Percentiles rank a stretch among this genome's conserved stretches.
Conservation (phyloP, 176 grass and related monocot genomes). For the Chrysopogon serrulatus region DNA sequence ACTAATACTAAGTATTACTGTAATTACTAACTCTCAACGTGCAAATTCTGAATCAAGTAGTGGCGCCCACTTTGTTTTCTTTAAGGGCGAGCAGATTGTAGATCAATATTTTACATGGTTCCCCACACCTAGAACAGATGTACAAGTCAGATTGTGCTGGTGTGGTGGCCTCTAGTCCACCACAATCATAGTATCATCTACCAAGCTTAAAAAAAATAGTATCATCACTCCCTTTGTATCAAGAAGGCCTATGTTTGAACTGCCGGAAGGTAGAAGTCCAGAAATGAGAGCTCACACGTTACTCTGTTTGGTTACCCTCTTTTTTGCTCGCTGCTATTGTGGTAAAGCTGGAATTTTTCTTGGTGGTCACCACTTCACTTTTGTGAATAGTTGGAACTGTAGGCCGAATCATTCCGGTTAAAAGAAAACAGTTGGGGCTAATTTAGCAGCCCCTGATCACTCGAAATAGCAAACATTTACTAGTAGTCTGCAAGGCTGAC, state of each 20-base stretch:
- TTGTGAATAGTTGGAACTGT: neutral
- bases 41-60: conserved; percentile 19
- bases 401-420: neutral
- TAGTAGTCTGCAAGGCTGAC: neutral
- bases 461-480: neutral
- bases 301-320: neutral
- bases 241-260: conserved; percentile 2
- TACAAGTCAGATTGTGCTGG: conserved; percentile 19
- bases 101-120: conserved; percentile 21
- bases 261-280: neutral
- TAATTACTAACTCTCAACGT: neutral
- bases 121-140: neutral
- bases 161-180: conserved; percentile 9
- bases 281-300: neutral
- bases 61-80: neutral
- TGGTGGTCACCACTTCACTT: neutral
- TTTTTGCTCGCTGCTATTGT: neutral
- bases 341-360: neutral
- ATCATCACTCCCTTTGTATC: neutral
- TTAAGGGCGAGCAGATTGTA: conserved; percentile 3
- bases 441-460: neutral
- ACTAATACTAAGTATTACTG: neutral
- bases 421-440: neutral
- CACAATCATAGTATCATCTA: too few species aligned
- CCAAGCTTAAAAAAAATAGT: too few species aligned